phyloP scores from a whole-genome alignment of 352 stramenopile species.

The Peronospora belbahrii region DNA sequence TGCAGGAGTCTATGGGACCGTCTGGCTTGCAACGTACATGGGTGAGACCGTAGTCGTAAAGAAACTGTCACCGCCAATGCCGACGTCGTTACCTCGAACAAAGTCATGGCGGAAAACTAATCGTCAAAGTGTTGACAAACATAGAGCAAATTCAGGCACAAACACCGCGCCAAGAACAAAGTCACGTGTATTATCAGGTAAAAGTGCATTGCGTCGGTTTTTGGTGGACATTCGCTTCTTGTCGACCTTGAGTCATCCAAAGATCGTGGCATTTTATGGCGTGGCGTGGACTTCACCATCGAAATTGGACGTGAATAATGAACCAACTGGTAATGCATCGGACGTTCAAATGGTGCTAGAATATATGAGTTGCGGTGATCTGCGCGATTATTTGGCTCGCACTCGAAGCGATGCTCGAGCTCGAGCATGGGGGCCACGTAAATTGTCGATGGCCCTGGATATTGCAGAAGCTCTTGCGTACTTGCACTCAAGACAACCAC shows the following conservation, averaged over 20 bases:
- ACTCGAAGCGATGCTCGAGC: slow-evolving; percentile 26
- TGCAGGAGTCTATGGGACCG: slow-evolving; percentile 33
- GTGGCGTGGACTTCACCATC: slow-evolving; percentile 41
- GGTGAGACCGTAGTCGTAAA: slow-evolving; percentile 42
- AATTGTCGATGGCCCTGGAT: slow-evolving; percentile 54
- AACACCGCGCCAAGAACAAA: slow-evolving; percentile 17
- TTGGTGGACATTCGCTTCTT: slow-evolving; percentile 65
- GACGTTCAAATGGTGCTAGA: slow-evolving; percentile 66
- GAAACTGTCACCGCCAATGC: slow-evolving; percentile 33
- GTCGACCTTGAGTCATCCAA: slow-evolving; percentile 50
- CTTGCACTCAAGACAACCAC: slow-evolving; percentile 42
- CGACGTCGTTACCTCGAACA: slow-evolving; percentile 20
- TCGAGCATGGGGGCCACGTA: slow-evolving; percentile 37
- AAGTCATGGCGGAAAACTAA: slow-evolving; percentile 27
- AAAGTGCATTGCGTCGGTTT: slow-evolving; percentile 32
- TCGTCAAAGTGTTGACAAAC: slow-evolving; percentile 13
- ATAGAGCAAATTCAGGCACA: slow-evolving; percentile 4
- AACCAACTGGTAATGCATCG: slow-evolving; percentile 14
- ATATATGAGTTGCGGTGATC: slow-evolving; percentile 62
- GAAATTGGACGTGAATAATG: slow-evolving; percentile 5
- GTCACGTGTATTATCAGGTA: slow-evolving; percentile 6
- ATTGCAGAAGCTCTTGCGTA: slow-evolving; percentile 58
- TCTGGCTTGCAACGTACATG: slow-evolving; percentile 47
- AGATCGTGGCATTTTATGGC: slow-evolving; percentile 77
- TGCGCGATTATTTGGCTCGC: slow-evolving; percentile 38